Conservation (phyloP, 805 yeast species). For the Candida tammaniensis region DNA sequence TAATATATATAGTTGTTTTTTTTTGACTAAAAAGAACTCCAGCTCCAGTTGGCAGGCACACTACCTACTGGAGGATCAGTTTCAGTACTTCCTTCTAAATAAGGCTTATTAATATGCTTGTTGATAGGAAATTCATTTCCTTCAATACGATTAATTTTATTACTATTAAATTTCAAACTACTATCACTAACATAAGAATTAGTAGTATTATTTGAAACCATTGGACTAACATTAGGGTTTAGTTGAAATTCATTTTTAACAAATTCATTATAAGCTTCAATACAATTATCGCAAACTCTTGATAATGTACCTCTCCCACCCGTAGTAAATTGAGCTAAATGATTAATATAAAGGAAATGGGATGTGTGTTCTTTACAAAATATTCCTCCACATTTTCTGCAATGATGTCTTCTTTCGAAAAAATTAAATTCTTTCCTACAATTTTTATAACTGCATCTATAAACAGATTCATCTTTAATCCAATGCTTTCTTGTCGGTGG, state of each 20-base stretch:
- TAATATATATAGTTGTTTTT: too few species aligned
- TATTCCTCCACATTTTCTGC: slow-evolving; percentile 81
- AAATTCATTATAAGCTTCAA: slow-evolving; percentile 55
- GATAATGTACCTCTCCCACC: slow-evolving; percentile 66
- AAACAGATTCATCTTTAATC: slow-evolving; percentile 67
- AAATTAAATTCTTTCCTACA: slow-evolving; percentile 72
- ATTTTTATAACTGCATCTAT: slow-evolving; percentile 51
- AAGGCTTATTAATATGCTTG: slow-evolving; percentile 6
- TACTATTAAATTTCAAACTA: slow-evolving; percentile 1
- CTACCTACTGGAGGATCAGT: slow-evolving; percentile 43
- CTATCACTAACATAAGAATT: background rate
- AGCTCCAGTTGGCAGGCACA: slow-evolving; percentile 75
- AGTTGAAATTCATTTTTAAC: slow-evolving; percentile 40
- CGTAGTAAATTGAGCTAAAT: slow-evolving; percentile 60
- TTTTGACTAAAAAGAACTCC: slow-evolving; percentile 71
- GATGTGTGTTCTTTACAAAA: slow-evolving; percentile 69
- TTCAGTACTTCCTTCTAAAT: too few species aligned
- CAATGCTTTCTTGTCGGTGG: slow-evolving; percentile 65
- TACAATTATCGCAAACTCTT: slow-evolving; percentile 70
- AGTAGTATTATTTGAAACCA: slow-evolving; percentile 1
- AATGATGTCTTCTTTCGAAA: slow-evolving; percentile 79
- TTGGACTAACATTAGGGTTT: background rate
- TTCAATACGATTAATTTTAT: too few species aligned
- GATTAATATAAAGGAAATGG: slow-evolving; percentile 53
- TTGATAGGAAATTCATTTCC: too few species aligned